These are phyloP conservation scores for Pseudofabraea citricarpa DNA, from an alignment of 2,329 filamentous ascomycete genomes.

Conservation along the genomic window DNA sequence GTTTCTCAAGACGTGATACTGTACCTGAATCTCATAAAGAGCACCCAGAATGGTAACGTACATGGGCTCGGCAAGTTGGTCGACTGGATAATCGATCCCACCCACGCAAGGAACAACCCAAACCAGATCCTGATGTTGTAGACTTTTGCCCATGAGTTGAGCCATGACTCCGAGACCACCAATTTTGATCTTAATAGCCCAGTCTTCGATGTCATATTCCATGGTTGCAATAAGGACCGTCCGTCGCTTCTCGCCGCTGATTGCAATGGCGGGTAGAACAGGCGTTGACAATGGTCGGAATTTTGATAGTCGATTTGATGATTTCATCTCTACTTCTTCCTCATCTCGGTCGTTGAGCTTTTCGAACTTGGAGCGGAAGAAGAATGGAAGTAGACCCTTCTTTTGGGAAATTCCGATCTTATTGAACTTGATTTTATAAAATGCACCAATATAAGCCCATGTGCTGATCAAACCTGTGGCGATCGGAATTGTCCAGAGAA, in stretches of 20 bases:
- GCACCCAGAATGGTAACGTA: slow-evolving; percentile 54
- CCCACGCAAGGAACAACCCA: slow-evolving; percentile 58
- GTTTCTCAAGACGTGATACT: slow-evolving; percentile 57
- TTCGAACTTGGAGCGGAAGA: slow-evolving; percentile 28
- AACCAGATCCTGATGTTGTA: slow-evolving; percentile 56
- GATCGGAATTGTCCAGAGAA: slow-evolving; percentile 50
- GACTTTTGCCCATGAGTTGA: slow-evolving; percentile 28
- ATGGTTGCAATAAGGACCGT: slow-evolving; percentile 63
- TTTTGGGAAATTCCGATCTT: slow-evolving; percentile 49
- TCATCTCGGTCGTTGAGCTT: slow-evolving; percentile 15
- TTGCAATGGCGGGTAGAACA: not conserved
- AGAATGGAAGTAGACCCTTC: slow-evolving; percentile 32
- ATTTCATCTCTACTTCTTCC: not conserved
- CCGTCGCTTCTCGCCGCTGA: slow-evolving; percentile 29
- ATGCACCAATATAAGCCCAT: slow-evolving; percentile 54
- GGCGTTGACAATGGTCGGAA: not conserved
- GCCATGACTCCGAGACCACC: slow-evolving; percentile 66
- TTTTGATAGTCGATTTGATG: not conserved
- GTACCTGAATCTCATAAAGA: slow-evolving; percentile 55
- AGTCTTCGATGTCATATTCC: slow-evolving; percentile 68
- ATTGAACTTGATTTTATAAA: slow-evolving; percentile 52
- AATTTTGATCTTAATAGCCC: slow-evolving; percentile 66
- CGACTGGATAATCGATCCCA: slow-evolving; percentile 56
- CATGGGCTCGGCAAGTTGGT: slow-evolving; percentile 53
- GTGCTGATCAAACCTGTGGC: slow-evolving; percentile 43